Conservation (phyloP, 192 early-diverging fungal genomes). For the Spizellomyces sp. region DNA sequence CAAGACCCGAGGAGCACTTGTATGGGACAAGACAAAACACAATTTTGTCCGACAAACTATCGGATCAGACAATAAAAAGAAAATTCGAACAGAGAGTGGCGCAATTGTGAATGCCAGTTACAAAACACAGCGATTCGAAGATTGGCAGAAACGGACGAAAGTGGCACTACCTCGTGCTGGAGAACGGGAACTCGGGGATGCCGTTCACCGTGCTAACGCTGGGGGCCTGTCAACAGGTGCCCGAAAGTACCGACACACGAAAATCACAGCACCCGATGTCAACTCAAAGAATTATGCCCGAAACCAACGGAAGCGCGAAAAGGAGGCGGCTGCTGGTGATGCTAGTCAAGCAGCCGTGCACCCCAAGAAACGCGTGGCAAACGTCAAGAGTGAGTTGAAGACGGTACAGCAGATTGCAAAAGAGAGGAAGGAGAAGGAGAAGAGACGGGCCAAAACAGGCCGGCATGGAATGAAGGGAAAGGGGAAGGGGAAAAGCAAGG, state of each 20-base stretch:
- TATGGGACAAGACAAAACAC: slow-evolving; percentile 95
- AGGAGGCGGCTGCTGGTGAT: slow-evolving; percentile 42
- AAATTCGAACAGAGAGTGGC: slow-evolving; percentile 90
- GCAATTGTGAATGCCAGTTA: slow-evolving; percentile 86
- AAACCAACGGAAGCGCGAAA: slow-evolving; percentile 61
- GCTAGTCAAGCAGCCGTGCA: slow-evolving; percentile 10
- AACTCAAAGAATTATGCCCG: slow-evolving; percentile 41
- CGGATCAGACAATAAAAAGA: slow-evolving; percentile 94
- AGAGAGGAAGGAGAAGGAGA: slow-evolving; percentile 68
- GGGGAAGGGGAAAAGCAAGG: slow-evolving; percentile 1
- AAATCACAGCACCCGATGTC: slow-evolving; percentile 68
- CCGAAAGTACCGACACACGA: slow-evolving; percentile 77
- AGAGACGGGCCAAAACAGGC: slow-evolving; percentile 75
- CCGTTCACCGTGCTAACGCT: slow-evolving; percentile 40
- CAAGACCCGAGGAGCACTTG: slow-evolving; percentile 60
- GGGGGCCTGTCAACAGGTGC: slow-evolving; percentile 9
- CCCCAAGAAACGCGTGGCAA: slow-evolving; percentile 33
- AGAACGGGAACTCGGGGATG: slow-evolving; percentile 76
- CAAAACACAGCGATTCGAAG: slow-evolving; percentile 83
- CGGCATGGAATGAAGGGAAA: slow-evolving; percentile 40
- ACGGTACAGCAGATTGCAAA: slow-evolving; percentile 80
- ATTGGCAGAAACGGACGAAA: slow-evolving; percentile 91
- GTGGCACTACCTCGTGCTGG: slow-evolving; percentile 79
- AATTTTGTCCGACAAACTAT: slow-evolving; percentile 85
- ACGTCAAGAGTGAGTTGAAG: slow-evolving; percentile 75